Conservation (phyloP, 176 grass and related monocot species). For the Oryza punctata region DNA sequence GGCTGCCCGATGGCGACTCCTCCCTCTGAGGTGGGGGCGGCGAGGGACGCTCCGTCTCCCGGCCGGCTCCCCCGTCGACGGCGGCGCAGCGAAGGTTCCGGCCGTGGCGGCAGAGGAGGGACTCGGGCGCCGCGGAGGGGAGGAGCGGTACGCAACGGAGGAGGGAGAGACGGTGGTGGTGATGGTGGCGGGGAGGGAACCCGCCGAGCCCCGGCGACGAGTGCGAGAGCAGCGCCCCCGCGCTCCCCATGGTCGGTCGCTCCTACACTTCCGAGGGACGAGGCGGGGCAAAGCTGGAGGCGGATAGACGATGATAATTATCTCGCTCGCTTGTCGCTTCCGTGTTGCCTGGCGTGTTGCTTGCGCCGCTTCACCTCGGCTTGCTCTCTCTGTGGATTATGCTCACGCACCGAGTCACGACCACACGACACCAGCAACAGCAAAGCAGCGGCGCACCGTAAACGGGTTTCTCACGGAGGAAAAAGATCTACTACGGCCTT, state of each 20-base stretch:
- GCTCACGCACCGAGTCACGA: too few relatives aligned
- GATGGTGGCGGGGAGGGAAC: constrained; percentile 18
- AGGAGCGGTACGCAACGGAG: not conserved
- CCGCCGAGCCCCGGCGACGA: constrained; percentile 38
- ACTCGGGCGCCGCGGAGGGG: not conserved
- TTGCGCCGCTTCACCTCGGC: too few relatives aligned
- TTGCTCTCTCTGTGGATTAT: too few relatives aligned
- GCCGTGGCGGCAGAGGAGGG: not conserved
- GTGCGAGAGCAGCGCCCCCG: constrained; percentile 56
- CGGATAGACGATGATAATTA: not conserved
- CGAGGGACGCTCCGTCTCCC: constrained; percentile 27
- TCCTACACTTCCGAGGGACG: not conserved
- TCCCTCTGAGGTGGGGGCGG: constrained; percentile 34
- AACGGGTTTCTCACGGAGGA: too few relatives aligned
- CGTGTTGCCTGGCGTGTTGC: too few relatives aligned
- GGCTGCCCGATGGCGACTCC: constrained; percentile 31
- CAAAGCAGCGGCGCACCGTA: too few relatives aligned
- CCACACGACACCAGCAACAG: too few relatives aligned
- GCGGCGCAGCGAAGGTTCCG: constrained; percentile 27
- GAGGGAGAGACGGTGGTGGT: constrained; percentile 11
- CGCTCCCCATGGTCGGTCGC: constrained; percentile 54
- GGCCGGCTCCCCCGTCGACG: not conserved
- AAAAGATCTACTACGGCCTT: too few relatives aligned
- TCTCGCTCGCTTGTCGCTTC: not conserved
- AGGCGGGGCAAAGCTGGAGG: constrained; percentile 6